Evolutionary conservation across 257 asterid genomes (phyloP).

Genomic region (Linderniella brevidens): DNA sequence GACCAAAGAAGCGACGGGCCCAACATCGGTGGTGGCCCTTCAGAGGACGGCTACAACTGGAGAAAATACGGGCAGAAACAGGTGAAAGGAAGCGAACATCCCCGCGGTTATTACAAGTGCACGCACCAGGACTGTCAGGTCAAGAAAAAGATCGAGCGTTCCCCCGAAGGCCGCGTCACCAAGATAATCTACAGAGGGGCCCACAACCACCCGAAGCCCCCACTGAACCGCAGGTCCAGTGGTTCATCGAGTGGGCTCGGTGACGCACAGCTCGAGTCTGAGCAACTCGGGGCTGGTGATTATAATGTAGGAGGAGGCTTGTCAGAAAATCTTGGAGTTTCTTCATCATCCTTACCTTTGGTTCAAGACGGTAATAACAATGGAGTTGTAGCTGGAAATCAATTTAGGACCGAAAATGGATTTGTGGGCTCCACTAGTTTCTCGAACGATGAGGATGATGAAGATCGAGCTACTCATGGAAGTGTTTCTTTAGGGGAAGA

Average conservation of each 20-base stretch:
- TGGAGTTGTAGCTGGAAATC: slow-evolving; percentile 23
- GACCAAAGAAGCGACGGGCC: slow-evolving; percentile 38
- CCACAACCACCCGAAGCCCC: slow-evolving; percentile 58
- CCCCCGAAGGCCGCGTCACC: slow-evolving; percentile 52
- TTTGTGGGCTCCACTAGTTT: slow-evolving; percentile 37
- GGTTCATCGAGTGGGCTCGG: slow-evolving; percentile 22
- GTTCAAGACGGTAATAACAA: slow-evolving; percentile 7
- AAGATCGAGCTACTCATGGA: slow-evolving; percentile 42
- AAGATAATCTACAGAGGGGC: slow-evolving; percentile 62
- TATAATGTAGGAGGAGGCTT: slow-evolving; percentile 16
- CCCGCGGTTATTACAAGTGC: slow-evolving; percentile 78
- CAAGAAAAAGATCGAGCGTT: slow-evolving; percentile 63
- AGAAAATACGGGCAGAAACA: slow-evolving; percentile 75
- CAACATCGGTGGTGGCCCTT: slow-evolving; percentile 23
- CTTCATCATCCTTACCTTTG: slow-evolving; percentile 12
- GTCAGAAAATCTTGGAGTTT: slow-evolving; percentile 21
- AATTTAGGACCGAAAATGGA: slow-evolving; percentile 34
- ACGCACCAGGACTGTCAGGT: slow-evolving; percentile 46
- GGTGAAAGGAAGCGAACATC: slow-evolving; percentile 65
- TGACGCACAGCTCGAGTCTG: slow-evolving; percentile 26
- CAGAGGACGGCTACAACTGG: slow-evolving; percentile 74
- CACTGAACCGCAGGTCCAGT: slow-evolving; percentile 25
- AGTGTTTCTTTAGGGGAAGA: slow-evolving; percentile 53
- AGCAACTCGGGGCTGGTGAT: slow-evolving; percentile 14
- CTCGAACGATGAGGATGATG: slow-evolving; percentile 59